Base-by-base conservation (phyloP, 2,329 filamentous ascomycete genomes). In the Blastomyces percursus region DNA sequence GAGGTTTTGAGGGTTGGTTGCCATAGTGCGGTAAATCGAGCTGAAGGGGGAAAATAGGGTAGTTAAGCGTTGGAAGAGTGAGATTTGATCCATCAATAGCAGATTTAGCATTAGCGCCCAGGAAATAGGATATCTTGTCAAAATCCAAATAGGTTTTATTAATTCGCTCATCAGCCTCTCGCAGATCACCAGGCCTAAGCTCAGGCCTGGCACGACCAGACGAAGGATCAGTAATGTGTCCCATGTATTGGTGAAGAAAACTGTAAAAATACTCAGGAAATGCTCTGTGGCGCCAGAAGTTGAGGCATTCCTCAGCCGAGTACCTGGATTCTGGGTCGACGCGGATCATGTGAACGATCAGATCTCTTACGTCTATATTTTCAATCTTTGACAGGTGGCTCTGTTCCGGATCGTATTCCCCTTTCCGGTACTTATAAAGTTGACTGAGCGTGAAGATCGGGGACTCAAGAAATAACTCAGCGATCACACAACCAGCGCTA, bases 401-500 rank as follows among this genome's bases (percentile, higher is more conserved):
- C 56, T 89, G 86, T 60, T 86, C 85, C 0, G 93, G 93, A 69
- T 96, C 91, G 72, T 96, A 97, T 71, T 99, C 92, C 67, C 91
- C 89, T 66, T 90, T 87, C 50, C 91, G 87, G 72, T 96, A 99
- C 72, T 92, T 93, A 79, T 93, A 97, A 61, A 99, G 84, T 74
- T 97, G 93, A 69, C 91, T 96, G 12, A 99, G 82, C n/a, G 86
- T 96, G 76, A 99, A 97, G n/a, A 97, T 93, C 9, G 95, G 92
- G 0, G 91, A 84, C 76, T 99, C 94, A 6, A 97, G 83, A 68
- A 99, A 96, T 46, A 99, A 81, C 74, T 99, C 94, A 1, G 94
- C 94, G 70, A 99, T 96, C 48, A 97, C 92, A 73, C 95, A 99
- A 8, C 94, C 94, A 27, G 88, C 89, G 74, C 94, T 97, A 78